Conservation (phyloP, 345 rosid genomes). For the Sisymbrium irio region DNA sequence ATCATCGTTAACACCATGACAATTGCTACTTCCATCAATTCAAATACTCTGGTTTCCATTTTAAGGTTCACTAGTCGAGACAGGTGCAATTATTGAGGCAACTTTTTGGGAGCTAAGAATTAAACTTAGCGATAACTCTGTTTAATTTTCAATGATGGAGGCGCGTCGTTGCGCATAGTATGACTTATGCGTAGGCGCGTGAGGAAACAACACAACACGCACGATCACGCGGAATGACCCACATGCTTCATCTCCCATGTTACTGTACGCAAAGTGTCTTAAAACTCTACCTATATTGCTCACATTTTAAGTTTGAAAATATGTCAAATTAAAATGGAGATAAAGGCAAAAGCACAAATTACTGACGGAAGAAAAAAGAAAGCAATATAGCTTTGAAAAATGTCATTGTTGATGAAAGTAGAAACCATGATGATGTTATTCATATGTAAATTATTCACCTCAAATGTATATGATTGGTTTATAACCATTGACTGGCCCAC, state of each 20-base stretch:
- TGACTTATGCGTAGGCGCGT: slow-evolving; percentile 6
- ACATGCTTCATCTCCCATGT: slow-evolving; percentile 33
- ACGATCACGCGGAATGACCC: slow-evolving; percentile 32
- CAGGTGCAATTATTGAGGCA: too few relatives aligned
- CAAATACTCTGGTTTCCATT: too few relatives aligned
- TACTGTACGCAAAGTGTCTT: slow-evolving; percentile 25
- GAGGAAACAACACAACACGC: slow-evolving; percentile 29
- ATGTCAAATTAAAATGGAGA: background rate
- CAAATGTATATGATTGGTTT: slow-evolving; percentile 31
- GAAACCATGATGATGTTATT: slow-evolving; percentile 34
- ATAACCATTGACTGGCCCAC: slow-evolving; percentile 28
- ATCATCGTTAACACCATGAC: too few relatives aligned
- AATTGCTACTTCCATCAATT: too few relatives aligned
- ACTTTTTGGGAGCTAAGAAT: too few relatives aligned
- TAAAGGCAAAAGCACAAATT: slow-evolving; percentile 16
- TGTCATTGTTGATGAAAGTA: slow-evolving; percentile 33
- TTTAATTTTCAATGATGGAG: background rate
- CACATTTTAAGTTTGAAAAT: background rate
- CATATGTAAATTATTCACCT: slow-evolving; percentile 19
- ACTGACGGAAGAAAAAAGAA: background rate
- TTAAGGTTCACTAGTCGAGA: too few relatives aligned
- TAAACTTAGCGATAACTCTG: too few relatives aligned
- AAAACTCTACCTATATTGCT: slow-evolving; percentile 15
- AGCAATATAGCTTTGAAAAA: slow-evolving; percentile 15
- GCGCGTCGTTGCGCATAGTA: background rate